These are phyloP conservation scores for Aphanoascus verrucosus DNA, from an alignment of 2,329 filamentous ascomycete genomes.

Conservation along the genomic window DNA sequence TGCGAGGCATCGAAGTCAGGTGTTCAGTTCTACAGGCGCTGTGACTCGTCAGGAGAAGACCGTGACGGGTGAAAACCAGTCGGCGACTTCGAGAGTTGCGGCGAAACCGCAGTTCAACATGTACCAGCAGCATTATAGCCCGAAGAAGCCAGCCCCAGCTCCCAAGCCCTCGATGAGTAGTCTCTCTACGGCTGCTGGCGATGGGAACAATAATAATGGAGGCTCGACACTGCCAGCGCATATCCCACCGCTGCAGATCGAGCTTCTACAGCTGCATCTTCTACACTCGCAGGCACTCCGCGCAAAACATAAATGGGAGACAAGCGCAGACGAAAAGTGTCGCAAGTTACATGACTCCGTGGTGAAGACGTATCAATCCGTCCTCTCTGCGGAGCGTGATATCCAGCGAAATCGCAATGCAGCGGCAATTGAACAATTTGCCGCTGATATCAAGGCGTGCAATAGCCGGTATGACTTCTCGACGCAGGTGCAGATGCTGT, in stretches of 20 bases:
- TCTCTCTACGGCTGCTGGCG: constrained; percentile 13
- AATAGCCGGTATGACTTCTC: constrained; percentile 24
- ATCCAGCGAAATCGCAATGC: constrained; percentile 27
- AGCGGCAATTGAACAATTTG: constrained; percentile 28
- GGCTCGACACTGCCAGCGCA: constrained; percentile 27
- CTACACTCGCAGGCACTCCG: constrained; percentile 27
- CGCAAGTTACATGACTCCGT: constrained; percentile 28
- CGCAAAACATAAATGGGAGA: constrained; percentile 25
- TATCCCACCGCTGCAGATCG: constrained; percentile 30
- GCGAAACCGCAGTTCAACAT: constrained; percentile 27
- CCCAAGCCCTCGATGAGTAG: constrained; percentile 19
- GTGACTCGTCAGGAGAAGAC: neutral
- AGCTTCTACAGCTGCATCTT: constrained; percentile 36
- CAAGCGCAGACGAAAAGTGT: constrained; percentile 23
- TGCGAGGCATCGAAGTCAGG: constrained; percentile 29
- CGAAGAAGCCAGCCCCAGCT: constrained; percentile 28
- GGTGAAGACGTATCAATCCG: constrained; percentile 25
- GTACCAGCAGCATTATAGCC: constrained; percentile 31
- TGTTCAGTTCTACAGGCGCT: constrained; percentile 18
- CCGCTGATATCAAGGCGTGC: constrained; percentile 24
- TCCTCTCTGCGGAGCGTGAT: constrained; percentile 26
- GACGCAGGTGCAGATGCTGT: constrained; percentile 31
- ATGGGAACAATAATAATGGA: constrained; percentile 16
- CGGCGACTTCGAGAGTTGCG: constrained; percentile 15
- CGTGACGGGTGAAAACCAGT: constrained; percentile 8